Percentiles rank a stretch among this genome's conserved stretches.
Conservation (phyloP, 2,329 filamentous ascomycete species). For the Niveomyces coronatus region DNA sequence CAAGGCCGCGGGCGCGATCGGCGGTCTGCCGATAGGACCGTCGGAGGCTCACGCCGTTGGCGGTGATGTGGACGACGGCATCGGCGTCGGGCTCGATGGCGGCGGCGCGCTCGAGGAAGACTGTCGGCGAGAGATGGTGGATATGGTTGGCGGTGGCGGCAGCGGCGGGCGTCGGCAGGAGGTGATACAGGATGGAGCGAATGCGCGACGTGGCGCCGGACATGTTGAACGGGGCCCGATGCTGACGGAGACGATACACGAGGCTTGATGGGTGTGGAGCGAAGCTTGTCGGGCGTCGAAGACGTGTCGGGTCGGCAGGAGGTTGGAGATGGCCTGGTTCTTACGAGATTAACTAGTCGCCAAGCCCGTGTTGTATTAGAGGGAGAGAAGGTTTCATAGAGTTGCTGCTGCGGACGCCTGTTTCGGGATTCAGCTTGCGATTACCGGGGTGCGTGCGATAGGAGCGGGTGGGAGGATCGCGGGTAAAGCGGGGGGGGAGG, state of each 20-base stretch:
- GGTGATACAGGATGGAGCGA: slow-evolving; percentile 43
- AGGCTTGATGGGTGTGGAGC: neutral
- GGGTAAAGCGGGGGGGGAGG: no score
- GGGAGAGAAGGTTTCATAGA: no score
- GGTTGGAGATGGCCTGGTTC: no score
- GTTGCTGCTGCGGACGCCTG: no score
- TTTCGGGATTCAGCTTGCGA: no score
- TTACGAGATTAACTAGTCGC: no score
- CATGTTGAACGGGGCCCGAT: slow-evolving; percentile 33
- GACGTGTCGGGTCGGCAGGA: neutral
- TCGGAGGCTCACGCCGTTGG: slow-evolving; percentile 62
- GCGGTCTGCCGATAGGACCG: slow-evolving; percentile 74
- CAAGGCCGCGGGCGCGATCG: slow-evolving; percentile 76
- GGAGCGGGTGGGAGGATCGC: no score
- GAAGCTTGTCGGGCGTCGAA: neutral
- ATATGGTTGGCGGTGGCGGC: slow-evolving; percentile 46
- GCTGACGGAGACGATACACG: neutral
- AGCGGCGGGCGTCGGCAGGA: slow-evolving; percentile 30
- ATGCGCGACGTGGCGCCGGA: slow-evolving; percentile 54
- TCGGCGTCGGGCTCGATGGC: slow-evolving; percentile 76
- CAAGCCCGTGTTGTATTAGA: no score
- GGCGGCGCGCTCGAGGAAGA: slow-evolving; percentile 77
- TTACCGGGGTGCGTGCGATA: no score
- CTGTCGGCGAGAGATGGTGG: slow-evolving; percentile 76
- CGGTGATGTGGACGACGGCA: slow-evolving; percentile 77